A percentile compares a stretch with the other conserved stretches of the same genome.
phyloP scores from a whole-genome alignment of 208 protist genomes.

The Tetramitus jugosus region DNA sequence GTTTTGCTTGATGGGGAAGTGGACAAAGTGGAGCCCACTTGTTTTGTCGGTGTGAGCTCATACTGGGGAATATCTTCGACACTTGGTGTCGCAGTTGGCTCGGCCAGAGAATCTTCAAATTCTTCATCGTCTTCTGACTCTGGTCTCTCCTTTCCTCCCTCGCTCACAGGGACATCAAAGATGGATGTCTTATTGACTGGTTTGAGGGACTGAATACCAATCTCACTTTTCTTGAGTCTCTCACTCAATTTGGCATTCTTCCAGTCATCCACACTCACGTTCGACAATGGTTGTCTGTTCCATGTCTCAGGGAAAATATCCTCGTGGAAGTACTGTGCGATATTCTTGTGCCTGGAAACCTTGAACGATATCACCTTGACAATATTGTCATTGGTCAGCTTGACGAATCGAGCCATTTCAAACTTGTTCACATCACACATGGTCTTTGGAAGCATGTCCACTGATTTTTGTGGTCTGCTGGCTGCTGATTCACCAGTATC shows the following conservation, averaged over 20 bases:
- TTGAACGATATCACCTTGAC: conserved; percentile 76
- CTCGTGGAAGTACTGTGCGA: conserved; percentile 46
- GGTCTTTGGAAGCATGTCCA: conserved; percentile 82
- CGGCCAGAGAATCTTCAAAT: not conserved
- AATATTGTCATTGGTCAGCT: conserved; percentile 53
- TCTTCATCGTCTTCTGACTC: not conserved
- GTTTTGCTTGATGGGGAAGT: not conserved
- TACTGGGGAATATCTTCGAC: too few relatives aligned
- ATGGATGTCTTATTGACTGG: not conserved
- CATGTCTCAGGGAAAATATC: conserved; percentile 70
- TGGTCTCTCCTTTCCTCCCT: conserved; percentile 12
- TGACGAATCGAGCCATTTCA: conserved; percentile 75
- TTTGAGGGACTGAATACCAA: not conserved
- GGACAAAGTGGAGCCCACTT: not conserved
- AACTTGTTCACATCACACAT: conserved; percentile 53
- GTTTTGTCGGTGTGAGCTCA: too few relatives aligned
- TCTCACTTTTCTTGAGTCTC: not conserved
- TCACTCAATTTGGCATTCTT: not conserved
- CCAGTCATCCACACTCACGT: not conserved
- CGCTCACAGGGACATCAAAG: conserved; percentile 6
- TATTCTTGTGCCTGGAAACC: conserved; percentile 66
- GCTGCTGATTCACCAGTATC: too few relatives aligned
- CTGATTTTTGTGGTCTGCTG: conserved; percentile 60
- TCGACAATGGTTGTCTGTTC: conserved; percentile 24
- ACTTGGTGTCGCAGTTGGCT: not conserved